These are phyloP conservation scores for Peziza echinospora DNA, from an alignment of 495 filamentous ascomycete genomes.

Conservation along the genomic window DNA sequence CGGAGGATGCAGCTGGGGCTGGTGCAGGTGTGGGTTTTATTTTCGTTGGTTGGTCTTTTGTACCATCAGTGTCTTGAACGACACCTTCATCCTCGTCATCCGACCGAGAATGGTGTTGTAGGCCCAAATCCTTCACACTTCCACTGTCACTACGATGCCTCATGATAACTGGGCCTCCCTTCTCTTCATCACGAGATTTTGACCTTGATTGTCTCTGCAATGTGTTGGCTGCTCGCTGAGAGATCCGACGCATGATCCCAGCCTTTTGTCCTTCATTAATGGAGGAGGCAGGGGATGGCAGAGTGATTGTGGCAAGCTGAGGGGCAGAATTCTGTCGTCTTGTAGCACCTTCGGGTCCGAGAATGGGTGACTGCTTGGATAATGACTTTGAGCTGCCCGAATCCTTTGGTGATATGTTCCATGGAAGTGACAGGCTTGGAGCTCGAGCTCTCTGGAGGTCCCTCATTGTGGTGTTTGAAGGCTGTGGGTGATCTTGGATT, in stretches of 20 bases:
- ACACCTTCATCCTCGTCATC: conserved; percentile 39
- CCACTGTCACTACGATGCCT: conserved; percentile 75
- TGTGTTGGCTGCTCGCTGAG: conserved; percentile 41
- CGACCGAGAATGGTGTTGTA: conserved; percentile 32
- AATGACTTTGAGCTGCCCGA: neutral
- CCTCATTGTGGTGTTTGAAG: neutral
- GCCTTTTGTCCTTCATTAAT: conserved; percentile 6
- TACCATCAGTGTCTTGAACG: conserved; percentile 15
- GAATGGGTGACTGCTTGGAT: neutral
- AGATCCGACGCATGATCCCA: conserved; percentile 41
- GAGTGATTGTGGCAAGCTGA: neutral
- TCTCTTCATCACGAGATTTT: conserved; percentile 54
- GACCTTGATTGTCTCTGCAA: conserved; percentile 52
- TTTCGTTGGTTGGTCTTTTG: conserved; percentile 16
- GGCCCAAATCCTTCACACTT: conserved; percentile 33
- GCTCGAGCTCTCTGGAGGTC: neutral
- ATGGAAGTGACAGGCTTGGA: neutral
- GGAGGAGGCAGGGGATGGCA: neutral
- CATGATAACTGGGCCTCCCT: conserved; percentile 70
- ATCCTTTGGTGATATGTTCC: neutral
- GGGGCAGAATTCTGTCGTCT: neutral
- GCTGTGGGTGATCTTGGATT: neutral
- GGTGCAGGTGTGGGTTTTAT: conserved; percentile 11
- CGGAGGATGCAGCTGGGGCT: conserved; percentile 13
- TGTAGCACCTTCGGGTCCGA: neutral